A percentile compares a stretch with the other conserved stretches of the same genome.
Evolutionary conservation across 345 rosid genomes (phyloP).

Genomic region (Corymbia maculata): DNA sequence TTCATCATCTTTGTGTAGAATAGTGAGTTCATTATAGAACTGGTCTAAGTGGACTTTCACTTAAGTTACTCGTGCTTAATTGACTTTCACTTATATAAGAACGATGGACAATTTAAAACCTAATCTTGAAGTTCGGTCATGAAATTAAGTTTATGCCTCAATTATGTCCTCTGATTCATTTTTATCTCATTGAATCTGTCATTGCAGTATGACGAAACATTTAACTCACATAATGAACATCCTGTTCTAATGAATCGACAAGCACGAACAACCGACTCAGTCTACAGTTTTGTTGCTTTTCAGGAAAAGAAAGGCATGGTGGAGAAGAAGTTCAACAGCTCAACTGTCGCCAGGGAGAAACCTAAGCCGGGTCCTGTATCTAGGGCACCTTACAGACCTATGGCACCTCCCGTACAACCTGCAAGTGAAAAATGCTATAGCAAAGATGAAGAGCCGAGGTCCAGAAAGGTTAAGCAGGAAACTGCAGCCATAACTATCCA

Average conservation of each 20-base stretch:
- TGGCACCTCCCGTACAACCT: background rate
- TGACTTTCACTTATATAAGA: no score
- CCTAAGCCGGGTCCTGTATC: background rate
- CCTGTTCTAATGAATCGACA: background rate
- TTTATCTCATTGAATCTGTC: background rate
- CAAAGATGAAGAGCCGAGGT: background rate
- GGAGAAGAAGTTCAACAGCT: background rate
- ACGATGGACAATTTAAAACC: no score
- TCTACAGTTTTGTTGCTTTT: background rate
- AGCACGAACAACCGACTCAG: background rate
- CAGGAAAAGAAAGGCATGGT: background rate
- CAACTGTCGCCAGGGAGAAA: background rate
- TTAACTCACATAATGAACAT: background rate
- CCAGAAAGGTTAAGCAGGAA: background rate
- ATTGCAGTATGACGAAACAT: background rate
- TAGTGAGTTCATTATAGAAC: no score
- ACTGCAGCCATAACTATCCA: background rate
- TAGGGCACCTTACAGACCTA: background rate
- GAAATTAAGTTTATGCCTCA: background rate
- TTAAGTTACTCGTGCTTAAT: no score
- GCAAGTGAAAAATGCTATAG: background rate
- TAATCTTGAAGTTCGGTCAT: no score
- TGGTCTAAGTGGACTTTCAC: no score
- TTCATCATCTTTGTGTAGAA: no score
- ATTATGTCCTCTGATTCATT: background rate